Evolutionary conservation across 1,139 yeast genomes (phyloP), one percentile per base, ranked within the genome.

Genomic region (Zygosaccharomyces sapae): DNA sequence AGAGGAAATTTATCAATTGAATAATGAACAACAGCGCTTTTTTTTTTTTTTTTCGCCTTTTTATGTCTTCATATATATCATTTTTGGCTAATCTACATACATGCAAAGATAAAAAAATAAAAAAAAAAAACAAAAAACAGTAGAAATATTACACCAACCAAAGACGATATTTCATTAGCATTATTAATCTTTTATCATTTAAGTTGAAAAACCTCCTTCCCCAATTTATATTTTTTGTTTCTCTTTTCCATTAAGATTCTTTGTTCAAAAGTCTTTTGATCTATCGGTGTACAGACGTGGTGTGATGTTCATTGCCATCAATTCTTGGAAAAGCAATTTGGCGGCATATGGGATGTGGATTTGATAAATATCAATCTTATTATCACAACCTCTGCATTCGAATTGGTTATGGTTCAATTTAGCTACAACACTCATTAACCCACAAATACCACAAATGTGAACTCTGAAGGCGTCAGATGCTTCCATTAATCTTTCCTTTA

Each of bases 381-480:
- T 92, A 71, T 92, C 92, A 76, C 99, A 92, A 44, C 97, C 88
- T 61, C 97, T 88, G 73, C 99, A 92, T 72, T 92, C 98, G 66
- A 87, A 92, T 71, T 92, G 97, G 64, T 88, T 88, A 76, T 92
- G 95, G 70, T 90, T 90, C 72, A 92, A 77, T 70, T 90, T 92
- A 43, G 99, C 97, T 71, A 94, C 88, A 51, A 94, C 98, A 46
- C 90, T 77, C 97, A 92, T 92, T 67, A 94, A 80, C 44, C 99
- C 98, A 76, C 98, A 92, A 62, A 88, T 80, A 62, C 97, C 98
- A 75, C 99, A 92, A 30, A 94, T 84, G 67, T 94, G 98, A 39
- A 94, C 97, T 70, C 97, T 80, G 75, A 92, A 92, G 3, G 97
- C 97, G 74, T 92, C 99, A 0, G 97, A 89, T 3, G 97, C 97